These are phyloP conservation scores for Ascoidea tarda DNA, from an alignment of 805 yeast species.

Conservation along the genomic window DNA sequence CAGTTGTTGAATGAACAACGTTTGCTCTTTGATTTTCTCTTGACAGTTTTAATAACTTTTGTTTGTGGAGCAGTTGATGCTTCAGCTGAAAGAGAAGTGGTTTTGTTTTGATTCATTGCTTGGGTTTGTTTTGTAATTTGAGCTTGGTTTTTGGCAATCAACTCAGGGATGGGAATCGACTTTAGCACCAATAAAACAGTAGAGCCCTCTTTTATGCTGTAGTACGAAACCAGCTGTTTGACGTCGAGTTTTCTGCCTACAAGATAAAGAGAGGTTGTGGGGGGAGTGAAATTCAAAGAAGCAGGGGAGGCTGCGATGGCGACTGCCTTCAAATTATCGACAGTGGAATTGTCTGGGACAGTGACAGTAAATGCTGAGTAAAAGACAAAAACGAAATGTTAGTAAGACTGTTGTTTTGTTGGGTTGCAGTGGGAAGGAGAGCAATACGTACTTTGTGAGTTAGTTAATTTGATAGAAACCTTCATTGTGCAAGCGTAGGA, in stretches of 20 bases:
- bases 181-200: slow-evolving; percentile 6
- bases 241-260: slow-evolving; percentile 8
- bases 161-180: slow-evolving; percentile 4
- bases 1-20: slow-evolving; percentile 43
- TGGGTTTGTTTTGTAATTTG: not conserved
- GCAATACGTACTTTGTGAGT: not conserved
- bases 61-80: not conserved
- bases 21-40: slow-evolving; percentile 19
- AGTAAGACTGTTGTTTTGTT: slow-evolving; percentile 5
- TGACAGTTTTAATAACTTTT: not conserved
- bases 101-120: not conserved
- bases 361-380: slow-evolving; percentile 25
- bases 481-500: not conserved
- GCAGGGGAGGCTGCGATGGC: slow-evolving; percentile 26
- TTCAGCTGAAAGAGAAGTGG: not conserved
- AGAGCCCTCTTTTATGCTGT: slow-evolving; percentile 5
- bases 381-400: not conserved
- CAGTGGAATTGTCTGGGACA: slow-evolving; percentile 37
- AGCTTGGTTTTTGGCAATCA: not conserved
- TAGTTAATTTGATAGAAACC: not conserved
- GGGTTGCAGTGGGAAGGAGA: not conserved
- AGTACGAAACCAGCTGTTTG: slow-evolving; percentile 6
- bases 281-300: slow-evolving; percentile 2
- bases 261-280: slow-evolving; percentile 5
- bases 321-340: slow-evolving; percentile 32